Conservation (phyloP, 2,329 filamentous ascomycete genomes). For the Didymella arachidicola region DNA sequence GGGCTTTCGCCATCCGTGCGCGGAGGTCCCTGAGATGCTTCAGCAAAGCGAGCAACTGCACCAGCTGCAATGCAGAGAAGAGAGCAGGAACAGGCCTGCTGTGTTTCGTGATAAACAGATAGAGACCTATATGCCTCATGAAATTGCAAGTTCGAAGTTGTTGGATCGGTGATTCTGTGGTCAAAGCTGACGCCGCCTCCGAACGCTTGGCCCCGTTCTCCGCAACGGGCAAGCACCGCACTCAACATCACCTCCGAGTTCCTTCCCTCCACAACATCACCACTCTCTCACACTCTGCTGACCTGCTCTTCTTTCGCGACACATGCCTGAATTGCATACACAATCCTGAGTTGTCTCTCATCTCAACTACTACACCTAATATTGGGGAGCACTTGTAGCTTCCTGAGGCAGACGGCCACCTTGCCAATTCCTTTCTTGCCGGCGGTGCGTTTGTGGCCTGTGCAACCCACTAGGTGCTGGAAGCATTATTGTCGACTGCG, state of each 20-base stretch:
- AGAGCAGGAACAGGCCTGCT: background rate
- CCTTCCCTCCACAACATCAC: slow-evolving; percentile 33
- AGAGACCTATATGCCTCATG: background rate
- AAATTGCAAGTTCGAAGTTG: background rate
- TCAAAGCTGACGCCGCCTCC: slow-evolving; percentile 20
- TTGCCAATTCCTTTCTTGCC: slow-evolving; percentile 35
- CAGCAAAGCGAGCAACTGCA: slow-evolving; percentile 2
- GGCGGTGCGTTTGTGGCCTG: slow-evolving; percentile 18
- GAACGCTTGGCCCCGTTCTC: slow-evolving; percentile 23
- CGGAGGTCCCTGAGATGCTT: slow-evolving; percentile 21
- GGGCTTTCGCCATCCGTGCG: slow-evolving; percentile 24
- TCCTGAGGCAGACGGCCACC: slow-evolving; percentile 31
- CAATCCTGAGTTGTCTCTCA: slow-evolving; percentile 5
- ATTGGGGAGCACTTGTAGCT: slow-evolving; percentile 17
- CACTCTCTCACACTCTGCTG: slow-evolving; percentile 19
- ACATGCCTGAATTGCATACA: background rate
- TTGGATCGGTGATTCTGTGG: background rate
- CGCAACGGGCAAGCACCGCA: slow-evolving; percentile 30
- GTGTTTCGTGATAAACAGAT: background rate
- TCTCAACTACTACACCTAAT: background rate
- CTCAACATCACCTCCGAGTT: slow-evolving; percentile 35
- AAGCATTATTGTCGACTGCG: slow-evolving; percentile 18
- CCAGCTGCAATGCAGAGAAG: background rate
- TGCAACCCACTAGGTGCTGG: slow-evolving; percentile 22
- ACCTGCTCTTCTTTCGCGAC: slow-evolving; percentile 3